Conservation (phyloP, 2,329 filamentous ascomycete species). For the Fusarium oligoseptatum region DNA sequence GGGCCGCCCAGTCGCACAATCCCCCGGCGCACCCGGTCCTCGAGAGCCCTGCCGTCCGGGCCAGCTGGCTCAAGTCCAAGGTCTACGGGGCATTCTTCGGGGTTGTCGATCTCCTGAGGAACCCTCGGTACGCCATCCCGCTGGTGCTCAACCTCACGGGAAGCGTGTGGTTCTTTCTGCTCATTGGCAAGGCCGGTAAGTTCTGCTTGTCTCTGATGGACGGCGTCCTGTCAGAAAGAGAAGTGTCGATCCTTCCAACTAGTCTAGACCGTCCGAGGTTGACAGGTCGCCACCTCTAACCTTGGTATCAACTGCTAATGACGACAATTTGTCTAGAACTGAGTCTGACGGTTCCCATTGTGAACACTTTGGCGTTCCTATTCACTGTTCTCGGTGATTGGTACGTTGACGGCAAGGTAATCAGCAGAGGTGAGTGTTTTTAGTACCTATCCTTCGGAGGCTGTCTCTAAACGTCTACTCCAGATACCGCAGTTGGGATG, state of each 20-base stretch:
- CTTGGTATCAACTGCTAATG: slow-evolving; percentile 24
- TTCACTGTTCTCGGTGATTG: slow-evolving; percentile 96
- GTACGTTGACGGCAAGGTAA: slow-evolving; percentile 93
- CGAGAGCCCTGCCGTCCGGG: slow-evolving; percentile 62
- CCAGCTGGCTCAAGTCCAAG: slow-evolving; percentile 73
- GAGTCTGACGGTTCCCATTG: slow-evolving; percentile 93
- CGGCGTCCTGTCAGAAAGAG: slow-evolving; percentile 1
- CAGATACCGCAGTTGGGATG: slow-evolving; percentile 90
- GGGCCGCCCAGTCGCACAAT: slow-evolving; percentile 82
- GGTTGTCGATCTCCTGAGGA: slow-evolving; percentile 81
- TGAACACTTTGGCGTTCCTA: slow-evolving; percentile 94
- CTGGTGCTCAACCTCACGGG: slow-evolving; percentile 90
- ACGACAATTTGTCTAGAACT: slow-evolving; percentile 70
- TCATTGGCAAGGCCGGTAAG: slow-evolving; percentile 92
- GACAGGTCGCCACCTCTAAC: slow-evolving; percentile 22
- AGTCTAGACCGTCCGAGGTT: slow-evolving; percentile 22
- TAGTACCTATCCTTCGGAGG: background rate
- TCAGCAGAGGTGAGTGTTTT: slow-evolving; percentile 75
- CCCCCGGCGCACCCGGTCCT: slow-evolving; percentile 71
- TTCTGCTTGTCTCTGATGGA: slow-evolving; percentile 18
- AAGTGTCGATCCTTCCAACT: slow-evolving; percentile 27
- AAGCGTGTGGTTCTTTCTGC: slow-evolving; percentile 95
- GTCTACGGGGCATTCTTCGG: slow-evolving; percentile 77
- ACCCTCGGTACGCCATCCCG: slow-evolving; percentile 87
- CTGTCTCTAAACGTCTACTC: background rate